phyloP scores from a whole-genome alignment of 2,329 filamentous ascomycete genomes.

The Colletotrichum echinochloae region DNA sequence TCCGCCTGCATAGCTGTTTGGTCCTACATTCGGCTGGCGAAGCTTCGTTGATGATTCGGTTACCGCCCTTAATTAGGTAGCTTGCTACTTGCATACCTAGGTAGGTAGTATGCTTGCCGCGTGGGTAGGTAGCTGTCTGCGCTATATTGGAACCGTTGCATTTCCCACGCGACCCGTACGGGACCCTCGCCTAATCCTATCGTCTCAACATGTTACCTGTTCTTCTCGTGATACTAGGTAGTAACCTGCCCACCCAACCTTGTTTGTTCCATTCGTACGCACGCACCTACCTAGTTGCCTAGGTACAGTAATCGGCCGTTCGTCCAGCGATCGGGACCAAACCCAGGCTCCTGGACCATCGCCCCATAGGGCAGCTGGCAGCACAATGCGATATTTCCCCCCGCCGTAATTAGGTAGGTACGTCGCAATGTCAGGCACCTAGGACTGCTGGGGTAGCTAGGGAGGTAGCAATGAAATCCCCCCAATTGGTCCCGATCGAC shows the following conservation, averaged over 20 bases:
- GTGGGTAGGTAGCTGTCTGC: neutral
- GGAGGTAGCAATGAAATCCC: constrained; percentile 3
- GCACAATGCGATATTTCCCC: neutral
- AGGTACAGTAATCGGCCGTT: neutral
- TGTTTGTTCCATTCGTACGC: neutral
- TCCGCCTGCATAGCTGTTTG: constrained; percentile 9
- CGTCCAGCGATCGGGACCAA: neutral
- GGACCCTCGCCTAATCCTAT: constrained; percentile 23
- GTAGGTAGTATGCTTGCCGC: neutral
- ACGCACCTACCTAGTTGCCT: too few species aligned
- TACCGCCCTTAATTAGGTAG: neutral
- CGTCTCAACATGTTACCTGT: constrained; percentile 12
- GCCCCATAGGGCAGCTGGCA: constrained; percentile 26
- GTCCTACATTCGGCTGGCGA: constrained; percentile 17
- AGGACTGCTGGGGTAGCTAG: neutral
- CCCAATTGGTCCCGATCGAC: constrained; percentile 28
- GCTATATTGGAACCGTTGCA: constrained; percentile 11
- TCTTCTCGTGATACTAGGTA: constrained; percentile 9
- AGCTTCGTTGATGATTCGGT: constrained; percentile 3
- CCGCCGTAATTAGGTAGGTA: neutral
- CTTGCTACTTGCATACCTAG: neutral
- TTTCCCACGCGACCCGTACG: constrained; percentile 10
- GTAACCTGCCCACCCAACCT: neutral
- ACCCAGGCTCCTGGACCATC: constrained; percentile 33
- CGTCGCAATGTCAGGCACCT: too few species aligned